Conservation (phyloP, 2,329 filamentous ascomycete species). For the Calonectria pauciramosa region DNA sequence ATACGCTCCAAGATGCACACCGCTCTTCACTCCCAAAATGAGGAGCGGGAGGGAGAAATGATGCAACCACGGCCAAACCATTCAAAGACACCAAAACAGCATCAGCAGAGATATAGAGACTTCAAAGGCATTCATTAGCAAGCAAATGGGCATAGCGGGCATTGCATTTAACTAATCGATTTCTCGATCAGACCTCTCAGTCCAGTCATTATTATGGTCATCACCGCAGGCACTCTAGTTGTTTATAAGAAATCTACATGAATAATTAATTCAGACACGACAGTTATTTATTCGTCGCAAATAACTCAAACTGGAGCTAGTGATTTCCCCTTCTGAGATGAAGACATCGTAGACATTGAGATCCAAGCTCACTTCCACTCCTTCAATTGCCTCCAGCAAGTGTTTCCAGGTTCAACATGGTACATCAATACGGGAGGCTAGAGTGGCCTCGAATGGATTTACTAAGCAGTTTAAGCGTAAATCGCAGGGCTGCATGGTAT, state of each 20-base stretch:
- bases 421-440: too few species aligned
- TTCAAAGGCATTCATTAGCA: not conserved
- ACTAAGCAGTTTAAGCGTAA: not conserved
- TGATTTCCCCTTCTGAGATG: fast-evolving
- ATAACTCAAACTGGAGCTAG: not conserved
- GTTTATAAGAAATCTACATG: not conserved
- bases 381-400: not conserved
- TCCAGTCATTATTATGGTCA: not conserved
- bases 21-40: not conserved
- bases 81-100: not conserved
- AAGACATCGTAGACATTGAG: not conserved
- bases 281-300: not conserved
- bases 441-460: too few species aligned
- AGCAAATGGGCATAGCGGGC: not conserved
- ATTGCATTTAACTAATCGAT: not conserved
- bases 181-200: not conserved
- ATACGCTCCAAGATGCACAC: not conserved
- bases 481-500: not conserved
- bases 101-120: not conserved
- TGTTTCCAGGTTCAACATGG: too few species aligned
- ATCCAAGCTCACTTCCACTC: not conserved
- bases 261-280: not conserved
- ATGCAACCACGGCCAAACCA: not conserved
- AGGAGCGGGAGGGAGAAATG: not conserved
- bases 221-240: not conserved